Percentiles rank a stretch among this genome's conserved stretches.
Evolutionary conservation across 768 basidiomycete genomes (phyloP).

Genomic region (Tricholomella constricta): DNA sequence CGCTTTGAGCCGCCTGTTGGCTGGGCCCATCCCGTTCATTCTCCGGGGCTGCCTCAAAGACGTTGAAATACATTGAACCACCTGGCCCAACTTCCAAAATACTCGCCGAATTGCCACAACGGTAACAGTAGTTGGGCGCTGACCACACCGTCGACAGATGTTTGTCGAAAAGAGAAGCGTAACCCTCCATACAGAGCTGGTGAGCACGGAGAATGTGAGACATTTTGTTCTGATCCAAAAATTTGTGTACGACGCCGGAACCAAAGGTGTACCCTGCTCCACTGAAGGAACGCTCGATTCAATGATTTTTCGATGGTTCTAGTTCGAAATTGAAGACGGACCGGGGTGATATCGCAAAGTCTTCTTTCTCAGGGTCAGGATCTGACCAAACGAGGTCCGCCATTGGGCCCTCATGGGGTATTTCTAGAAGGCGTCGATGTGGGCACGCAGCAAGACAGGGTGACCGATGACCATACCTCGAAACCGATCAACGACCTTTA

Average conservation of each 20-base stretch:
- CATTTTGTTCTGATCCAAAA: conserved; percentile 95
- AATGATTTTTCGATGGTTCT: conserved; percentile 11
- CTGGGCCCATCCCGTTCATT: conserved; percentile 91
- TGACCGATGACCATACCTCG: conserved; percentile 58
- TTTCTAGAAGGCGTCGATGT: conserved; percentile 60
- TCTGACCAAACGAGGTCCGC: conserved; percentile 99
- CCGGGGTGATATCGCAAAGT: conserved; percentile 99
- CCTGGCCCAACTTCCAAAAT: conserved; percentile 95
- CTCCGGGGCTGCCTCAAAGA: conserved; percentile 98
- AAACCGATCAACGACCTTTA: conserved; percentile 98
- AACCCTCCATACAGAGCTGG: conserved; percentile 99
- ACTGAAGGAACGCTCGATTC: conserved; percentile 44
- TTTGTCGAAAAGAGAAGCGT: conserved; percentile 94
- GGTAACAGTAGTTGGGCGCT: conserved; percentile 98
- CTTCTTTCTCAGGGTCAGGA: conserved; percentile 98
- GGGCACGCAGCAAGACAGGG: conserved; percentile 20
- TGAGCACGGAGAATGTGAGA: conserved; percentile 97
- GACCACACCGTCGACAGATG: conserved; percentile 98
- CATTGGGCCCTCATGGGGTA: conserved; percentile 99
- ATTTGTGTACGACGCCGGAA: conserved; percentile 96
- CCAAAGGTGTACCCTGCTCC: conserved; percentile 99
- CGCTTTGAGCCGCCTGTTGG: conserved; percentile 74
- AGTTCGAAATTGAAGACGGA: conserved; percentile 38
- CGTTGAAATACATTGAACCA: conserved; percentile 90
- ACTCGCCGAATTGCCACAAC: conserved; percentile 96